Conservation (phyloP, 768 basidiomycete species). For the Mycena amicta region DNA sequence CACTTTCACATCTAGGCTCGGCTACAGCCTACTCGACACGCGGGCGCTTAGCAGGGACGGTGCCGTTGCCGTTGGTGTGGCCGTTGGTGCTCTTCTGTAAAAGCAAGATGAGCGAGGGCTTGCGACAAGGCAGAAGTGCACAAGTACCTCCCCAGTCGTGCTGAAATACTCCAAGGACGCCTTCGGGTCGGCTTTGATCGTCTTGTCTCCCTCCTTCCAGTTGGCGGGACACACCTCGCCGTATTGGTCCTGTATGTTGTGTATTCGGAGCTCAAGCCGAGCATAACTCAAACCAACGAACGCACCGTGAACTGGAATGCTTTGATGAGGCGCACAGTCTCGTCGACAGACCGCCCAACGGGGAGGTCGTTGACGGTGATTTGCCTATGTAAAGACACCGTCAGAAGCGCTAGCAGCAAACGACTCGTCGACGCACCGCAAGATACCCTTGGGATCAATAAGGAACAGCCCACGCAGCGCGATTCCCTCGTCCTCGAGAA, state of each 20-base stretch:
- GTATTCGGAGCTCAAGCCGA: too few relatives aligned
- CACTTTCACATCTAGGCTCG: neutral
- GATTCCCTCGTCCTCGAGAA: constrained; percentile 87
- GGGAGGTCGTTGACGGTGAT: constrained; percentile 91
- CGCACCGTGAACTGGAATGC: constrained; percentile 90
- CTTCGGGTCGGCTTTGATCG: constrained; percentile 80
- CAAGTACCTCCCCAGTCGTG: constrained; percentile 25
- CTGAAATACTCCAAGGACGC: constrained; percentile 77
- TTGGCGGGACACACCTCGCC: constrained; percentile 94
- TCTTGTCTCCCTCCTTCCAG: constrained; percentile 81
- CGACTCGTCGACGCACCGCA: constrained; percentile 48
- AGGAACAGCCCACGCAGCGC: constrained; percentile 86
- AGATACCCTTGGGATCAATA: constrained; percentile 80
- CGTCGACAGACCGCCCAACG: constrained; percentile 93
- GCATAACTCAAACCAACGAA: too few relatives aligned
- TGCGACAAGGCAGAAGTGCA: neutral
- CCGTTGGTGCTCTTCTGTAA: constrained; percentile 7
- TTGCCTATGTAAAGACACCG: constrained; percentile 49
- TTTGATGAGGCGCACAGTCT: constrained; percentile 87
- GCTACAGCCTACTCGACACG: constrained; percentile 19
- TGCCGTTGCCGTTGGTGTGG: constrained; percentile 6
- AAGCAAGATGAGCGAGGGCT: neutral
- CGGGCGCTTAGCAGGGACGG: constrained; percentile 18
- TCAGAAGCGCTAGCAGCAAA: neutral
- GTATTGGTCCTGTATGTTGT: constrained; percentile 77